These are phyloP conservation scores for Fusarium pseudoanthophilum DNA, from an alignment of 2,329 filamentous ascomycete species.

Conservation along the genomic window DNA sequence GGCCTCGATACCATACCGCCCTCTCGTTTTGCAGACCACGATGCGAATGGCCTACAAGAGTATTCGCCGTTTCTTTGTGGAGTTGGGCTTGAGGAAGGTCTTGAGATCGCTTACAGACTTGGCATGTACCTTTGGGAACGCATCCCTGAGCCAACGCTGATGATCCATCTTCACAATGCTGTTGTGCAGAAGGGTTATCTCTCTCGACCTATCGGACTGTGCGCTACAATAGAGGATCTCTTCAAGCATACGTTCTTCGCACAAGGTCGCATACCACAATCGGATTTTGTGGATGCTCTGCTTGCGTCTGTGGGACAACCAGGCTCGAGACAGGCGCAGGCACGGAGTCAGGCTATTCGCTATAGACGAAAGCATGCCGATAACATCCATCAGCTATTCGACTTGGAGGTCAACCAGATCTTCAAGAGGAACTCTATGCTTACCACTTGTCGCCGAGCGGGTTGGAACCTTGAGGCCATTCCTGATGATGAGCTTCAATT, in stretches of 20 bases:
- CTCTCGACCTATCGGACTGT: conserved; percentile 45
- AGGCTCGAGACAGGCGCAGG: not conserved
- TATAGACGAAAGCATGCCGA: not conserved
- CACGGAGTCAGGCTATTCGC: not conserved
- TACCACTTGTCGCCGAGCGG: conserved; percentile 44
- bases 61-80: conserved; percentile 62
- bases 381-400: not conserved
- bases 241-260: conserved; percentile 24
- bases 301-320: not conserved
- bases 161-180: conserved; percentile 61
- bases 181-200: conserved; percentile 56
- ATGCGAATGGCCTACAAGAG: conserved; percentile 58
- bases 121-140: conserved; percentile 53
- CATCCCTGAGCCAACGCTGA: conserved; percentile 51
- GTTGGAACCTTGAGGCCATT: conserved; percentile 52
- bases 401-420: conserved; percentile 35
- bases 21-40: conserved; percentile 54
- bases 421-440: conserved; percentile 52
- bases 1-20: conserved; percentile 45
- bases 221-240: conserved; percentile 37
- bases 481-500: conserved; percentile 48
- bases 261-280: not conserved
- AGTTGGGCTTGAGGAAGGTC: conserved; percentile 55
- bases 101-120: conserved; percentile 53
- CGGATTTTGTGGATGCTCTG: not conserved